These are phyloP conservation scores for Diutina catenulata DNA, from an alignment of 1,139 yeast species.

Conservation along the genomic window DNA sequence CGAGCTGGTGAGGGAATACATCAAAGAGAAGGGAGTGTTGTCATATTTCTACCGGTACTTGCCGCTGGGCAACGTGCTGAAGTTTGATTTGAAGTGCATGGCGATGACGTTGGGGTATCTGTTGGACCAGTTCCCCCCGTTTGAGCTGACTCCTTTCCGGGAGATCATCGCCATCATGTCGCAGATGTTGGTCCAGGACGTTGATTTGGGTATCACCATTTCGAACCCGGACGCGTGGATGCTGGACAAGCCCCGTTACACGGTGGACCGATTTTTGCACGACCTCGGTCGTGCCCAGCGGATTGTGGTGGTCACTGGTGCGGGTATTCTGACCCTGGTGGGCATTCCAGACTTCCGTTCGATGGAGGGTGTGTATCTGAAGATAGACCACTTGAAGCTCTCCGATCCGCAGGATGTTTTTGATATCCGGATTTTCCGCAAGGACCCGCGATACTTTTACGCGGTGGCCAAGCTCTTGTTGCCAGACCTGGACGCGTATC, in stretches of 20 bases:
- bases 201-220: slow-evolving; percentile 37
- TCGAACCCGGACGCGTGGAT: slow-evolving; percentile 1
- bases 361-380: slow-evolving; percentile 73
- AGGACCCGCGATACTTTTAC: slow-evolving; percentile 77
- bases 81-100: not conserved
- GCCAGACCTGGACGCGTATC: slow-evolving; percentile 51
- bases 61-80: not conserved
- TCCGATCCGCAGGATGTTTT: slow-evolving; percentile 94
- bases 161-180: slow-evolving; percentile 4
- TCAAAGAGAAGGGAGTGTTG: not conserved
- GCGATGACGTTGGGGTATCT: not conserved
- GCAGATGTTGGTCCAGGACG: slow-evolving; percentile 23
- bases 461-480: slow-evolving; percentile 79
- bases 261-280: slow-evolving; percentile 49
- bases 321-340: slow-evolving; percentile 86
- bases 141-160: slow-evolving; percentile 1
- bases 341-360: slow-evolving; percentile 97
- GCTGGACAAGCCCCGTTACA: slow-evolving; percentile 14
- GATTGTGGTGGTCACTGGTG: slow-evolving; percentile 81
- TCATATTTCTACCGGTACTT: slow-evolving; percentile 1
- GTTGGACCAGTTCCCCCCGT: not conserved
- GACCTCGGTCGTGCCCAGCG: slow-evolving; percentile 40
- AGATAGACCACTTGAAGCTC: slow-evolving; percentile 53
- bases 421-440: slow-evolving; percentile 58
- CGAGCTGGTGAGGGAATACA: no score